A percentile compares a stretch with the other conserved stretches of the same genome.
Evolutionary conservation across 208 protist genomes (phyloP).

Genomic region (Wallacemonas sp.): DNA sequence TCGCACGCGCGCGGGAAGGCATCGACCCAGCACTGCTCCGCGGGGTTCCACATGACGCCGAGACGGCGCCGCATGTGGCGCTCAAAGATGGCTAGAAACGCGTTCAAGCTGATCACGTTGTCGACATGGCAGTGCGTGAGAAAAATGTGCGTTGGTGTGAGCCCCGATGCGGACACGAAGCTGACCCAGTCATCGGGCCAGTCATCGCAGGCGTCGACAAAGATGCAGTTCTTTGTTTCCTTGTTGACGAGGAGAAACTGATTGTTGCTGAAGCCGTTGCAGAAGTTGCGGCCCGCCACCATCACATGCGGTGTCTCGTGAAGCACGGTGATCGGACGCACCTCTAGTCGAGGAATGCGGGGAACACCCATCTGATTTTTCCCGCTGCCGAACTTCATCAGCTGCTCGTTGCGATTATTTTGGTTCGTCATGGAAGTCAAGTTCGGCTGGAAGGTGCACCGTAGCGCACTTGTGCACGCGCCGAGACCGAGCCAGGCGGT

Average conservation of each 20-base stretch:
- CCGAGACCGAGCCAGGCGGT: neutral
- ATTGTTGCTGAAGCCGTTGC: slow-evolving; percentile 86
- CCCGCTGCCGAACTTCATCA: slow-evolving; percentile 70
- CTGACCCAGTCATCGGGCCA: slow-evolving; percentile 91
- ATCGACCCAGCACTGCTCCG: slow-evolving; percentile 81
- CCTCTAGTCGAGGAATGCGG: slow-evolving; percentile 62
- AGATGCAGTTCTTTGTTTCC: slow-evolving; percentile 67
- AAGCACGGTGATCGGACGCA: slow-evolving; percentile 70
- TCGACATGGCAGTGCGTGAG: slow-evolving; percentile 91
- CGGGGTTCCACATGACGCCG: slow-evolving; percentile 79
- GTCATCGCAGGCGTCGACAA: slow-evolving; percentile 88
- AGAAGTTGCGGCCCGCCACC: slow-evolving; percentile 73
- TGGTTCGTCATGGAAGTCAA: slow-evolving; percentile 86
- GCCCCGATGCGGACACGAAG: slow-evolving; percentile 64
- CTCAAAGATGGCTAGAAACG: slow-evolving; percentile 70
- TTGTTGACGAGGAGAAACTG: slow-evolving; percentile 85
- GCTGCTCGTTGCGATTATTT: slow-evolving; percentile 68
- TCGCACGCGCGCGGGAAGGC: slow-evolving; percentile 75
- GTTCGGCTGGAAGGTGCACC: slow-evolving; percentile 66
- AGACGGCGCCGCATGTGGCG: slow-evolving; percentile 37
- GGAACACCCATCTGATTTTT: slow-evolving; percentile 53
- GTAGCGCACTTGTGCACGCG: slow-evolving; percentile 17
- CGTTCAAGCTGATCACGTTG: slow-evolving; percentile 83
- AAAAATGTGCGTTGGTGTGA: slow-evolving; percentile 78
- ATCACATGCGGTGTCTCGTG: slow-evolving; percentile 85